Percentiles rank a stretch among this genome's conserved stretches.
phyloP scores from a whole-genome alignment of 2,329 filamentous ascomycete species.

The Ascochyta pisi region DNA sequence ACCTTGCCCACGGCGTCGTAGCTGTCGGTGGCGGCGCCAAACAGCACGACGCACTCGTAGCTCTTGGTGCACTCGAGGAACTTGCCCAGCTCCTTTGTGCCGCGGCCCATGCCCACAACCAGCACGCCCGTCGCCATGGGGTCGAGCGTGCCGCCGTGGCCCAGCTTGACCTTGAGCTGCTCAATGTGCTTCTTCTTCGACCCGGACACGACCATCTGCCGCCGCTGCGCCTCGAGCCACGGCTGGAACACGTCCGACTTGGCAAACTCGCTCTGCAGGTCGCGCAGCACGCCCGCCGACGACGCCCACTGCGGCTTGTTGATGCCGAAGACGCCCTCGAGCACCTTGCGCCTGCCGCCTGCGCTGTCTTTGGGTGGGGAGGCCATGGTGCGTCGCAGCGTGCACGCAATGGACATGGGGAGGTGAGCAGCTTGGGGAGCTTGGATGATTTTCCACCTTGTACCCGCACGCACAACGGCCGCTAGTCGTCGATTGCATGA shows the following conservation, averaged over 20 bases:
- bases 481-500: conserved; percentile 24
- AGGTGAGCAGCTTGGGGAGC: background rate
- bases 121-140: conserved; percentile 93
- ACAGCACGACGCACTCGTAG: conserved; percentile 88
- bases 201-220: conserved; percentile 61
- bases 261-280: conserved; percentile 84
- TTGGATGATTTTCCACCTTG: conserved; percentile 1
- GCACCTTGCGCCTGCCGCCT: conserved; percentile 50
- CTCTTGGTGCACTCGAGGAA: conserved; percentile 92
- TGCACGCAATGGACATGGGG: conserved; percentile 32
- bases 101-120: conserved; percentile 84
- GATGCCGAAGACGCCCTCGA: conserved; percentile 75
- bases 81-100: conserved; percentile 79
- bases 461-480: background rate
- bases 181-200: conserved; percentile 63
- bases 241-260: conserved; percentile 80
- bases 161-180: conserved; percentile 79
- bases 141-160: conserved; percentile 94
- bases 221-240: conserved; percentile 71
- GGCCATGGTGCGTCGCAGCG: conserved; percentile 33
- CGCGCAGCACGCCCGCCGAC: conserved; percentile 89
- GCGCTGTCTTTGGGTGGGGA: conserved; percentile 31
- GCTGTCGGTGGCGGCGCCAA: conserved; percentile 90
- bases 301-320: conserved; percentile 89
- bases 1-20: conserved; percentile 90